phyloP scores from a whole-genome alignment of 805 yeast species.

The Yamadazyma tumulicola region DNA sequence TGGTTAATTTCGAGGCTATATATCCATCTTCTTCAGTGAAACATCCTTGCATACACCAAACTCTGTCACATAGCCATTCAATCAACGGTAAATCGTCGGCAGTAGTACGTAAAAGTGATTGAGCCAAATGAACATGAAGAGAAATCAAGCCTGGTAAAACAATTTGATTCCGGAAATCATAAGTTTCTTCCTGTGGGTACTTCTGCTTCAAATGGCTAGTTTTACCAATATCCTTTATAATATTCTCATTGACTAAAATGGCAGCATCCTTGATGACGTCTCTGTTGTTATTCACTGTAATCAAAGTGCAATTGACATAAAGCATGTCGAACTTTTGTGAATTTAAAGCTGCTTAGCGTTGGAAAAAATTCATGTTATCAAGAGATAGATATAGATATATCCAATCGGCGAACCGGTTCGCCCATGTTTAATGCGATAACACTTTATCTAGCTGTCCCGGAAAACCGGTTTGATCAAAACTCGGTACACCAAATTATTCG shows the following conservation, averaged over 20 bases:
- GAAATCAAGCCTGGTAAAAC: conserved; percentile 9
- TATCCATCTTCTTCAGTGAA: conserved; percentile 10
- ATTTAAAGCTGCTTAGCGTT: no score
- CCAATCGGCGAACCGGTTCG: no score
- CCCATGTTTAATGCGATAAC: no score
- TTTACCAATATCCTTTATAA: conserved; percentile 5
- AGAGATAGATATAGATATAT: no score
- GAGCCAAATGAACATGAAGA: conserved; percentile 10
- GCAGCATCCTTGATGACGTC: conserved; percentile 6
- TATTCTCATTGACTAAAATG: conserved; percentile 3
- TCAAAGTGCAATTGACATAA: conserved; percentile 4
- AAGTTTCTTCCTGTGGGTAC: not conserved
- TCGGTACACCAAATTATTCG: no score
- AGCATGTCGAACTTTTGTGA: no score
- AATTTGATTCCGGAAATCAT: conserved; percentile 3
- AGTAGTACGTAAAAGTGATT: conserved; percentile 8
- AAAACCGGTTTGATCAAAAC: no score
- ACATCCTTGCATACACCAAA: conserved; percentile 11
- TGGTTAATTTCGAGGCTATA: conserved; percentile 10
- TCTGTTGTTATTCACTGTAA: conserved; percentile 5
- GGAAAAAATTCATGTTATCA: no score
- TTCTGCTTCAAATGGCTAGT: conserved; percentile 1
- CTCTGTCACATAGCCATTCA: conserved; percentile 10
- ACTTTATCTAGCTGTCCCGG: no score
- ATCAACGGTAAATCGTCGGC: conserved; percentile 10